These are phyloP conservation scores for Mrakia gelida DNA, from an alignment of 768 basidiomycete genomes.

Conservation along the genomic window DNA sequence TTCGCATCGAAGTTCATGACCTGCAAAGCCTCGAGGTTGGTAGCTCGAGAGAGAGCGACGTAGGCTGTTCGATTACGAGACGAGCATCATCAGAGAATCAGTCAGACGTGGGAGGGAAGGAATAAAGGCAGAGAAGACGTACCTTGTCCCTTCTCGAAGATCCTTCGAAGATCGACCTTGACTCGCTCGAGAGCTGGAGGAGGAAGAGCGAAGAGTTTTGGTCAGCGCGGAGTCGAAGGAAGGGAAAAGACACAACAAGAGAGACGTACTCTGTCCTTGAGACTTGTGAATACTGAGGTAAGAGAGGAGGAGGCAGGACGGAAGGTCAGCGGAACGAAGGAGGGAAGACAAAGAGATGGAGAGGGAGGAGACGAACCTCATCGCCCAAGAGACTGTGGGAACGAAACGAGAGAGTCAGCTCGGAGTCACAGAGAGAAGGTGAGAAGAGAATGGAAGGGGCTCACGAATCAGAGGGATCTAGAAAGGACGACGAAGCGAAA, in stretches of 20 bases:
- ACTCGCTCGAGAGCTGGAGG: constrained; percentile 68
- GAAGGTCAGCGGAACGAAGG: constrained; percentile 32
- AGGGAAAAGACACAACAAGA: neutral
- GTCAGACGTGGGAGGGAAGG: no score
- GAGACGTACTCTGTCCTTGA: constrained; percentile 69
- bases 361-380: constrained; percentile 52
- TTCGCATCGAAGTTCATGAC: constrained; percentile 31
- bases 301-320: constrained; percentile 15
- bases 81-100: neutral
- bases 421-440: no score
- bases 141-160: constrained; percentile 61
- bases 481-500: neutral
- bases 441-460: no score
- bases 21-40: constrained; percentile 25
- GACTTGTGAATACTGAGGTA: constrained; percentile 54
- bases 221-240: neutral
- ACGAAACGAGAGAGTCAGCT: neutral
- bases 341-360: neutral
- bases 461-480: constrained; percentile 71
- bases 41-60: constrained; percentile 32
- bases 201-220: neutral
- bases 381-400: constrained; percentile 74
- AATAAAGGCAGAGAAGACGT: neutral
- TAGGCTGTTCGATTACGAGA: constrained; percentile 10
- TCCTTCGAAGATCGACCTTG: constrained; percentile 84